Base-by-base conservation (phyloP, 345 rosid genomes). In the Sonneratia alba region DNA sequence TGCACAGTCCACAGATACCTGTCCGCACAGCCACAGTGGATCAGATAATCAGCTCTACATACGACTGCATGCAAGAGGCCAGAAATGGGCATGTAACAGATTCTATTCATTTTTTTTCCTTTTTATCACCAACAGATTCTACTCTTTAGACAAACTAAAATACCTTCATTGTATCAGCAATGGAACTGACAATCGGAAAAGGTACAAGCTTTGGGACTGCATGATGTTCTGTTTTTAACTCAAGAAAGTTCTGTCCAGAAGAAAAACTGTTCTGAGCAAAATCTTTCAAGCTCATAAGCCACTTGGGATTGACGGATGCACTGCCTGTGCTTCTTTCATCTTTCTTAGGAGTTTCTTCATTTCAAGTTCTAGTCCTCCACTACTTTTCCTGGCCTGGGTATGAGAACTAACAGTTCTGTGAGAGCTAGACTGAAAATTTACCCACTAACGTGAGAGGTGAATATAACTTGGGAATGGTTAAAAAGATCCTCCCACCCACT, bases 1-100 rank as follows among this genome's bases (percentile, higher is more conserved):
- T 37, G 92, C 94, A 67, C 98, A 95, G 71, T 92, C 87, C 74
- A 95, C 97, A 0, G 94, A 95, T 55, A 92, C 99, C 99, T 92
- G 89, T 77, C 40, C 36, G 40, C 47, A 69, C 21, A 38, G 6
- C 45, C 38, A 48, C 38, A 22, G 49, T 3, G 11, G 27, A 24
- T 24, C 32, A 34, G 13, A 18, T 3, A 32, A 27, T 19, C 11
- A 72, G 18, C 11, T 10, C 53, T 12, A 48, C 53, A 12, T 48
- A 27, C 32, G 32, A 27, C 32, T 27, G 32, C 32, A 27, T 27
- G 32, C 32, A 27, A 27, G 32, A 27, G 32, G 0, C 0, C 0
- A 27, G 32, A 40, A 40, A 40, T 55, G n/a, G 16, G 7, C 18
- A 18, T 1, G 24, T 16, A 16, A 21, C 59, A 55, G 21, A 55